Conservation (phyloP, 768 basidiomycete species). For the Galerina marginata region DNA sequence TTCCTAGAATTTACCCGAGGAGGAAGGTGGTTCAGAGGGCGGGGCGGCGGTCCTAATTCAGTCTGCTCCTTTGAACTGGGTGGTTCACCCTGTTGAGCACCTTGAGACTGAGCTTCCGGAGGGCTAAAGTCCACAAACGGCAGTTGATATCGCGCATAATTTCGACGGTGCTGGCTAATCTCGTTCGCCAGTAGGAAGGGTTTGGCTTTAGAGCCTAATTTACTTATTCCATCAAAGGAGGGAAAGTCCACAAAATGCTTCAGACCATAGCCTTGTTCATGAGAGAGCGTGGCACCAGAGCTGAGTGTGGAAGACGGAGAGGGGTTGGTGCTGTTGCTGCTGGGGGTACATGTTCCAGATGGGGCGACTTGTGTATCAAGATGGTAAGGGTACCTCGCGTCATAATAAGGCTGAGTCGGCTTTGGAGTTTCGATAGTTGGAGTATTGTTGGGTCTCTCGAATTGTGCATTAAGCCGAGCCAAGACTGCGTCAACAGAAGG, state of each 20-base stretch:
- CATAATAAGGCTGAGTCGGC: slow-evolving; percentile 14
- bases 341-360: background rate
- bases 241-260: slow-evolving; percentile 1
- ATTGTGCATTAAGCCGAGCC: background rate
- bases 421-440: slow-evolving; percentile 15
- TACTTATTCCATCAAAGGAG: background rate
- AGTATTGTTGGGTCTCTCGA: background rate
- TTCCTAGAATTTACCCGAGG: background rate
- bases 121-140: background rate
- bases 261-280: background rate
- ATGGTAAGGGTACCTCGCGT: slow-evolving; percentile 13
- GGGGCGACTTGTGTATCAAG: background rate
- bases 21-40: too few species aligned
- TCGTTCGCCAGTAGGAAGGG: background rate
- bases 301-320: slow-evolving; percentile 21
- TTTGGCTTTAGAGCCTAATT: background rate
- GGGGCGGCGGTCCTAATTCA: too few species aligned
- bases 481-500: background rate
- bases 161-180: background rate
- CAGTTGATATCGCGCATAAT: background rate
- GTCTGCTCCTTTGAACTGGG: too few species aligned
- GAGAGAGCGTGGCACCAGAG: background rate
- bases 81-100: background rate
- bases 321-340: slow-evolving; percentile 6
- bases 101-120: background rate